Percentiles rank a stretch among this genome's conserved stretches.
These are phyloP conservation scores for Aspergillus nomiae DNA, from an alignment of 2,329 filamentous ascomycete genomes.

Conservation along the genomic window DNA sequence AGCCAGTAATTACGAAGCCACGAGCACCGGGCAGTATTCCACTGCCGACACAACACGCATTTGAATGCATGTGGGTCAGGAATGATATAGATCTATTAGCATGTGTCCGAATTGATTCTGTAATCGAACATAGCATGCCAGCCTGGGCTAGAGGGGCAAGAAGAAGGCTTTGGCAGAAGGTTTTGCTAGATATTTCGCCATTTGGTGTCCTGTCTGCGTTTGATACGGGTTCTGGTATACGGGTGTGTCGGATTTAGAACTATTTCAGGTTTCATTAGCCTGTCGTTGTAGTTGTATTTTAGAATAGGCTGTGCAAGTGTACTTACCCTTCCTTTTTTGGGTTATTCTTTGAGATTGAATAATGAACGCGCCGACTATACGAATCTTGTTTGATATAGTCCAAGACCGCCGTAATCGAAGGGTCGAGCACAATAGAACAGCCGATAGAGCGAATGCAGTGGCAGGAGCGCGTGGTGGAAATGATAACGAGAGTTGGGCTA, in stretches of 20 bases:
- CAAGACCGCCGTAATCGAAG: too few species aligned
- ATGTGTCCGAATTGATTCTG: background rate
- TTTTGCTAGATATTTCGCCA: background rate
- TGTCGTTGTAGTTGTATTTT: background rate
- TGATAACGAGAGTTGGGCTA: background rate
- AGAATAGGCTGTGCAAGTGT: background rate
- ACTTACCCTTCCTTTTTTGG: background rate
- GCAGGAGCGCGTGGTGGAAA: background rate
- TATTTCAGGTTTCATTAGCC: background rate
- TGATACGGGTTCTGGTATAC: background rate
- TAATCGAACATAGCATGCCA: background rate
- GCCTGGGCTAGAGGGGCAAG: too few species aligned
- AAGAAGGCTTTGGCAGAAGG: background rate
- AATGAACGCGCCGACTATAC: too few species aligned
- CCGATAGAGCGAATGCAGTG: background rate
- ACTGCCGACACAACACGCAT: background rate
- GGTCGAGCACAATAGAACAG: too few species aligned
- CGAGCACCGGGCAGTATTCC: background rate
- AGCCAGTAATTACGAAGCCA: background rate
- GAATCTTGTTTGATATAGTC: too few species aligned
- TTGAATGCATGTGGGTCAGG: background rate
- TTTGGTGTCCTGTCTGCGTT: background rate
- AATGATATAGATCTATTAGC: background rate
- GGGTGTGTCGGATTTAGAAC: background rate
- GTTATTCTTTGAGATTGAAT: background rate